These are phyloP conservation scores for Trametes sanguinea DNA, from an alignment of 768 basidiomycete species.

Conservation along the genomic window DNA sequence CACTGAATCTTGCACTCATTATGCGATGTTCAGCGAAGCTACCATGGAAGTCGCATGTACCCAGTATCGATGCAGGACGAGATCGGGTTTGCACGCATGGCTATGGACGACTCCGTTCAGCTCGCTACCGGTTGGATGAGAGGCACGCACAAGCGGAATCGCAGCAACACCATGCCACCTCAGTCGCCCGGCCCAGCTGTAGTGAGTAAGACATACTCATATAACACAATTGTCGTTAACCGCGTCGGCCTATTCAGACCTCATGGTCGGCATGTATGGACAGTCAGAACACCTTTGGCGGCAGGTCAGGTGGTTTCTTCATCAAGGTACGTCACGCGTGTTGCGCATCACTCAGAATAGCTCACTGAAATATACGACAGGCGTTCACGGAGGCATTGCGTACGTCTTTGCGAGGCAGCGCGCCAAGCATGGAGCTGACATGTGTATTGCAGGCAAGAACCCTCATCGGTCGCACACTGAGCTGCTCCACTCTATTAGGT, in stretches of 20 bases:
- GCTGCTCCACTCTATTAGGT: slow-evolving; percentile 19
- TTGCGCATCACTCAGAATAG: background rate
- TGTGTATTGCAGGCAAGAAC: slow-evolving; percentile 1
- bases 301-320: slow-evolving; percentile 23
- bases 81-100: background rate
- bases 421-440: background rate
- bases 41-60: background rate
- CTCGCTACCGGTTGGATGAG: background rate
- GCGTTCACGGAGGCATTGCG: slow-evolving; percentile 24
- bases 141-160: background rate
- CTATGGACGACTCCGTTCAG: background rate
- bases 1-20: background rate
- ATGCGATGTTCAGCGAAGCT: background rate
- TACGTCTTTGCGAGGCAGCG: background rate
- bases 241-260: slow-evolving; percentile 10
- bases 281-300: slow-evolving; percentile 23
- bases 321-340: slow-evolving; percentile 18
- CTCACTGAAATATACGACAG: background rate
- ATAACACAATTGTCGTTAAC: background rate
- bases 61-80: slow-evolving; percentile 3
- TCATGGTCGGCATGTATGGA: slow-evolving; percentile 30
- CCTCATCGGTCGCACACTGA: slow-evolving; percentile 17
- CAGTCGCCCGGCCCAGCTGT: slow-evolving; percentile 8
- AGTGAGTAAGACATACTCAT: background rate
- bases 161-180: slow-evolving; percentile 6